Evolutionary conservation across 352 stramenopile species (phyloP).

Genomic region (Phytophthora niederhauseri): DNA sequence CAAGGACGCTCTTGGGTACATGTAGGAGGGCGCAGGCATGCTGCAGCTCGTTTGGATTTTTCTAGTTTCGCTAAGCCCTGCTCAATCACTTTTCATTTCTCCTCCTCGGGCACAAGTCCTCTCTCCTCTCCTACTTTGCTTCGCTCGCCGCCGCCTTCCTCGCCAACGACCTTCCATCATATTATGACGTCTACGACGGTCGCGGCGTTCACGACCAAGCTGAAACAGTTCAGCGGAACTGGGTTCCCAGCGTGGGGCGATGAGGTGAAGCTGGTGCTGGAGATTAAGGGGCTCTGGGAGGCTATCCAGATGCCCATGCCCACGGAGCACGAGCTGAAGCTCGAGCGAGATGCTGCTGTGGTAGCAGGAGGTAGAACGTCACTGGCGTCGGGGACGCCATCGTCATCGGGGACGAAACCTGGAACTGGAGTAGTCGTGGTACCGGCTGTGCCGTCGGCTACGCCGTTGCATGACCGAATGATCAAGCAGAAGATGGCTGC

Average conservation of each 20-base stretch:
- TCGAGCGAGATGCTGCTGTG: background rate
- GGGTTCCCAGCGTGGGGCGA: background rate
- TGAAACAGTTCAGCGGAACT: background rate
- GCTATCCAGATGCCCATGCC: background rate
- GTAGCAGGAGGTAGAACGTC: background rate
- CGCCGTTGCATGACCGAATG: background rate
- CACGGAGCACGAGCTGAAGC: background rate
- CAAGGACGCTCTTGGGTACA: too few relatives aligned
- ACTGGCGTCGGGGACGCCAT: background rate
- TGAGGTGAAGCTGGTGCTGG: background rate
- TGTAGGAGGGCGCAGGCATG: too few relatives aligned
- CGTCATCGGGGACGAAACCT: background rate
- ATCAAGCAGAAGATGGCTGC: background rate
- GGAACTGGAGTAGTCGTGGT: too few relatives aligned
- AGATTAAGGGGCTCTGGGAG: background rate
- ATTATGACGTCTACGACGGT: background rate
- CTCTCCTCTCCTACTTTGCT: too few relatives aligned
- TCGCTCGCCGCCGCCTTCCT: background rate
- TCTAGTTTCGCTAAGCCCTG: background rate
- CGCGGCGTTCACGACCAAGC: background rate
- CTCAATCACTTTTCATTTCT: background rate
- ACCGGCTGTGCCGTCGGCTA: background rate
- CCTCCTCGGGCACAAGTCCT: background rate
- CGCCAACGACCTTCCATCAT: background rate
- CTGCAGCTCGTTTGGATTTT: background rate